Base-by-base conservation (phyloP, 495 filamentous ascomycete species). In the Achaetomiella virescens region DNA sequence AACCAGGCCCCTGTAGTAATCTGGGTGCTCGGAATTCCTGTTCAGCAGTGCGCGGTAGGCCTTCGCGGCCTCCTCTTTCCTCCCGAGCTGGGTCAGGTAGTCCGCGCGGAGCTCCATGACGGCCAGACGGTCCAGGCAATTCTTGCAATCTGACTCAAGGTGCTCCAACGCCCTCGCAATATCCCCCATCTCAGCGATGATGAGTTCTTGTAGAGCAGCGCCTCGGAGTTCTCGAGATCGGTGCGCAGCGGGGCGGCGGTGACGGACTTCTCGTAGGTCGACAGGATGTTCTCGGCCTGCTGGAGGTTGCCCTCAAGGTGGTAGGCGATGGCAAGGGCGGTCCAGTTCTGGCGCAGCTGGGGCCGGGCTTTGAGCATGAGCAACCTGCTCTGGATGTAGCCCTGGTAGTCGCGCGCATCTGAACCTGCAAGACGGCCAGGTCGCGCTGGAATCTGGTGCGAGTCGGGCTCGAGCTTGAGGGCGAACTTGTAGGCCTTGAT, bases 401-500 rank as follows among this genome's bases (percentile, higher is more conserved):
- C 95, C 62, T 84, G 81, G 71, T 90, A 97, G 72, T 99, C 95
- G 55, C 95, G n/a, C n/a, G 82, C 87, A 96, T 96, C 74, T 99
- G 93, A 64, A 95, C 80, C 72, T 97, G 93, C 48, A 99, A 82
- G 47, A 92, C 78, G 35, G 92, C 92, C 48, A 99, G 76, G 63
- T 99, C 93, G 48, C 95, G 83, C 69, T 95, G 88, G 63, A n/a
- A 99, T 99, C 69, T 96, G 91, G 60, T 81, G 80, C 1, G 89
- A 95, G 15, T 96, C 91, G 22, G 95, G 92, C 63, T 99, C 92
- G 43, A 97, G 81, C 70, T 81, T 84, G 62, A 99, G 72, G 9
- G 93, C 93, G 68, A 91, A 95, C 62, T 91, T 91, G 76, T 99
- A 99, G 42, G 93, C 93, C 77, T 97, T 97, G 74, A 97, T 96